phyloP scores from a whole-genome alignment of 2,329 filamentous ascomycete genomes.

The Arthrobotrys sphaeroides region DNA sequence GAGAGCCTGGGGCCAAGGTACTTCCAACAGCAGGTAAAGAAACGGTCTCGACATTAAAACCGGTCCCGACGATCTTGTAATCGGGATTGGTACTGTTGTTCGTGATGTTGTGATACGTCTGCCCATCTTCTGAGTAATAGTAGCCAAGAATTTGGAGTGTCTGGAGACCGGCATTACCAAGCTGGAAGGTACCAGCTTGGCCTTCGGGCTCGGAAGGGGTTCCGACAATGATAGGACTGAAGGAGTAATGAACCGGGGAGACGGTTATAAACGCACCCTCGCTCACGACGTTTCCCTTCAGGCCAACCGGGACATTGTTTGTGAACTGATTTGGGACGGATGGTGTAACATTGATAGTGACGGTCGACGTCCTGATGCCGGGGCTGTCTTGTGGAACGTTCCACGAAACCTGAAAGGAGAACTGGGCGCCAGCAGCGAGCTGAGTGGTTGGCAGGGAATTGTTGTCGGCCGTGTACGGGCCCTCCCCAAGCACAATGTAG shows the following conservation, averaged over 20 bases:
- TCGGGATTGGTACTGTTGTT: conserved; percentile 55
- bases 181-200: conserved; percentile 59
- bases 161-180: conserved; percentile 62
- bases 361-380: conserved; percentile 59
- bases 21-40: conserved; percentile 59
- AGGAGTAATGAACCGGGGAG: conserved; percentile 61
- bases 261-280: conserved; percentile 60
- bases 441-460: conserved; percentile 61
- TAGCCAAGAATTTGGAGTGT: conserved; percentile 61
- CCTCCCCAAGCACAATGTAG: conserved; percentile 60
- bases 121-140: conserved; percentile 60
- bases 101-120: conserved; percentile 59
- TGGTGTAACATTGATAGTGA: conserved; percentile 59
- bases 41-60: conserved; percentile 59
- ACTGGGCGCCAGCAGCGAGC: conserved; percentile 60
- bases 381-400: conserved; percentile 15
- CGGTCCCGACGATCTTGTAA: conserved; percentile 59
- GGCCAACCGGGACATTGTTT: conserved; percentile 60
- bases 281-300: conserved; percentile 62
- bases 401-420: conserved; percentile 61
- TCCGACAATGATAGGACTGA: conserved; percentile 62
- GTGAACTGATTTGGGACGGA: conserved; percentile 61
- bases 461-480: conserved; percentile 61
- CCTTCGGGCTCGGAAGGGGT: conserved; percentile 58
- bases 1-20: conserved; percentile 59